Conservation (phyloP, 148 eudicot species). For the Amaranthus cruentus region DNA sequence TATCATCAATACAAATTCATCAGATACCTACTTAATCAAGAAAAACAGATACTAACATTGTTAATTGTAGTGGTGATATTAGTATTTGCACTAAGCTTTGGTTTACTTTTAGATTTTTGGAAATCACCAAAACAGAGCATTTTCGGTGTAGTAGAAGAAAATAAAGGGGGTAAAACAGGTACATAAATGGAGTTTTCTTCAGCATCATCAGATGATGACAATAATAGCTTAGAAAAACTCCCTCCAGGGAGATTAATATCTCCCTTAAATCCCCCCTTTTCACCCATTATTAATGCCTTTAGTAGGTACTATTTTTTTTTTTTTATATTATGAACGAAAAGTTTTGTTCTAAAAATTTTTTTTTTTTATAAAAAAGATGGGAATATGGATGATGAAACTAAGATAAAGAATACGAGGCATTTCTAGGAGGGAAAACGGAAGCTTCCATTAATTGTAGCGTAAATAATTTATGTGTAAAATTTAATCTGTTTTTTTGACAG, state of each 20-base stretch:
- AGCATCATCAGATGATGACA: slow-evolving; percentile 21
- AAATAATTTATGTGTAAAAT: background rate
- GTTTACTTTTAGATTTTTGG: slow-evolving; percentile 2
- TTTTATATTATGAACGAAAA: background rate
- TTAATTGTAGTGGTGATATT: background rate
- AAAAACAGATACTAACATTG: slow-evolving; percentile 8
- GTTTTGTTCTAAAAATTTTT: too few relatives aligned
- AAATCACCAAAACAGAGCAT: slow-evolving; percentile 44
- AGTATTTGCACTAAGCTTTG: background rate
- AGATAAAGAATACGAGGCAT: background rate
- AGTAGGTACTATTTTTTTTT: background rate
- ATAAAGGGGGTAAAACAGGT: slow-evolving; percentile 16
- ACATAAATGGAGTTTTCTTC: background rate
- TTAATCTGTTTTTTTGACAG: background rate
- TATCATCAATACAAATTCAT: background rate
- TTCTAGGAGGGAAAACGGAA: slow-evolving; percentile 23
- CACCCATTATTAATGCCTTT: slow-evolving; percentile 23
- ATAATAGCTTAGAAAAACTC: slow-evolving; percentile 33
- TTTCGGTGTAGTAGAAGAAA: slow-evolving; percentile 32
- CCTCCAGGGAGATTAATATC: slow-evolving; percentile 33
- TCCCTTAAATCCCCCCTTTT: slow-evolving; percentile 23
- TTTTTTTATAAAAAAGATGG: background rate
- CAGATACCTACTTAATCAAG: background rate
- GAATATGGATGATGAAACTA: background rate
- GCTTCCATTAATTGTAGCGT: slow-evolving; percentile 3